phyloP scores from a whole-genome alignment of 2,329 filamentous ascomycete species.

The Aureobasidium sp. region DNA sequence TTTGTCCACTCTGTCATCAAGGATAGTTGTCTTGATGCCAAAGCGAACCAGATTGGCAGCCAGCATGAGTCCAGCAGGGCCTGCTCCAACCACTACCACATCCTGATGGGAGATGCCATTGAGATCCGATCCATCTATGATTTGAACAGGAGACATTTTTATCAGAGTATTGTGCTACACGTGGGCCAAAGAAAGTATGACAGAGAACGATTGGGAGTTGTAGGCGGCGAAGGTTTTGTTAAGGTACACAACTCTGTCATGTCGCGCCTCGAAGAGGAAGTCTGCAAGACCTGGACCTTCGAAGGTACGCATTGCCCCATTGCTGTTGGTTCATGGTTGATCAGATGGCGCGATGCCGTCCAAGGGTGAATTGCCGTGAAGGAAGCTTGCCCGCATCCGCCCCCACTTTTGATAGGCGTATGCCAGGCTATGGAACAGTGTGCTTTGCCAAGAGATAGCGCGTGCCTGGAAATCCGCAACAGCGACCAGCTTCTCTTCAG shows the following conservation, averaged over 20 bases:
- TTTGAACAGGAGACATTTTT: neutral
- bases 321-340: neutral
- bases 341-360: neutral
- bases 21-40: slow-evolving; percentile 55
- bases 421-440: neutral
- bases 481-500: neutral
- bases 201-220: too few species aligned
- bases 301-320: neutral
- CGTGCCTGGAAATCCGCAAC: neutral
- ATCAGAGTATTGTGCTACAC: too few species aligned
- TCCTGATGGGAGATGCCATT: neutral
- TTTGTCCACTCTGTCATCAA: slow-evolving; percentile 60
- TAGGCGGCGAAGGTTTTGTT: too few species aligned
- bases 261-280: too few species aligned
- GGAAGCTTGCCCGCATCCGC: neutral
- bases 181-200: too few species aligned
- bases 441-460: neutral
- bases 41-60: slow-evolving; percentile 52
- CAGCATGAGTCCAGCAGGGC: slow-evolving; percentile 35
- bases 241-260: too few species aligned
- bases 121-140: neutral
- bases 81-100: slow-evolving; percentile 31
- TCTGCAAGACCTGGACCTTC: too few species aligned
- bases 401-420: neutral
- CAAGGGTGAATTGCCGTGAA: neutral